These are phyloP conservation scores for Pyrus bretschneideri DNA, from an alignment of 306 rosid genomes.

Conservation along the genomic window DNA sequence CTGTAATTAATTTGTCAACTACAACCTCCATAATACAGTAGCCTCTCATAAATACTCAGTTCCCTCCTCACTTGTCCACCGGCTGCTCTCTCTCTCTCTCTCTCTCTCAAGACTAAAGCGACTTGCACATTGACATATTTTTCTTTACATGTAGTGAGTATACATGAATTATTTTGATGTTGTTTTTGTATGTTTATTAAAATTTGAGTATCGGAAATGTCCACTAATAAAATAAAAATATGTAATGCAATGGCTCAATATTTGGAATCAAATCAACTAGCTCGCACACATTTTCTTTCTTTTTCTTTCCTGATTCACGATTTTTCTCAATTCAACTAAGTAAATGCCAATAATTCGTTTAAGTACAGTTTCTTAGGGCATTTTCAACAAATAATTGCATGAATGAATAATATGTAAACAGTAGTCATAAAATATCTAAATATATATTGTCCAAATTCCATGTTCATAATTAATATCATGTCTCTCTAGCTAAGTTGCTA, in stretches of 20 bases:
- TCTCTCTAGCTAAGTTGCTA: not conserved
- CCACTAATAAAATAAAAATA: no score
- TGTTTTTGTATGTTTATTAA: not conserved
- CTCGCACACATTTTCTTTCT: not conserved
- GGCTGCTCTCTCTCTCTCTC: not conserved
- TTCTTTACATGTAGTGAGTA: not conserved
- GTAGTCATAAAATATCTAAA: no score
- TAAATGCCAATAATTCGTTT: no score
- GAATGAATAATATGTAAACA: not conserved
- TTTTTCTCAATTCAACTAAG: no score
- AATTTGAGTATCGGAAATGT: no score
- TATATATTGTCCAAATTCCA: not conserved
- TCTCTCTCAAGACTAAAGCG: not conserved
- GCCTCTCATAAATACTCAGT: not conserved
- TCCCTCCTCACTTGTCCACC: not conserved
- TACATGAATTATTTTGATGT: not conserved
- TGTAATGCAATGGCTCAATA: not conserved
- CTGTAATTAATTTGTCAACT: not conserved
- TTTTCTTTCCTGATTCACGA: no score
- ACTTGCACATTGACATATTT: not conserved
- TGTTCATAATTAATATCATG: not conserved
- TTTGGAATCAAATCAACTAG: not conserved
- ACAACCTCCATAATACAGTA: not conserved
- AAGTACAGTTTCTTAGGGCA: no score
- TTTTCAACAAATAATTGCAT: not conserved